These are phyloP conservation scores for Rhodocollybia butyracea DNA, from an alignment of 768 basidiomycete genomes.

Conservation along the genomic window DNA sequence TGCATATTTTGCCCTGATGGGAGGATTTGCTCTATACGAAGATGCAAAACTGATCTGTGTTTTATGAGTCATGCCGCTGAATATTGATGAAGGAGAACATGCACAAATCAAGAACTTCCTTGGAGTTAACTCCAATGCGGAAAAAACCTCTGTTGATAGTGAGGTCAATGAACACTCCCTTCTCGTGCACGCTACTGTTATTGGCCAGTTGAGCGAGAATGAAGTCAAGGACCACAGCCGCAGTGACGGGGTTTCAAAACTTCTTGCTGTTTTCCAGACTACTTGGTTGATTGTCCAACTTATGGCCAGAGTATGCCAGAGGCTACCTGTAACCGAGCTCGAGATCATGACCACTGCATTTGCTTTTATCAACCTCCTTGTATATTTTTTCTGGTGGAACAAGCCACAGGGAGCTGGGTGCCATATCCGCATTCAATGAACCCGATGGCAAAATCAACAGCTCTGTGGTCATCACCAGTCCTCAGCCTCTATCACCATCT, in stretches of 20 bases:
- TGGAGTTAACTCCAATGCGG: too few relatives aligned
- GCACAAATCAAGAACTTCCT: too few relatives aligned
- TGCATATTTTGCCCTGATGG: constrained; percentile 14
- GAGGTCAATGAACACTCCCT: not conserved
- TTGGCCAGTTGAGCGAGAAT: not conserved
- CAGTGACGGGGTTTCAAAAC: constrained; percentile 7
- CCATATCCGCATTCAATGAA: not conserved
- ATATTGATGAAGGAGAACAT: too few relatives aligned
- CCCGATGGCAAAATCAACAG: too few relatives aligned
- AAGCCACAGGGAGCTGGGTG: constrained; percentile 25
- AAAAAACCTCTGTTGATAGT: not conserved
- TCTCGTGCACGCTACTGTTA: not conserved
- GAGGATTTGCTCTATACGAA: constrained; percentile 13
- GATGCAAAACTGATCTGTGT: not conserved
- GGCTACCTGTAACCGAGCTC: constrained; percentile 12
- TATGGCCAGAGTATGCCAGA: constrained; percentile 6
- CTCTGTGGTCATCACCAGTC: too few relatives aligned
- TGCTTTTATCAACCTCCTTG: constrained; percentile 20
- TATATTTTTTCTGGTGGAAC: constrained; percentile 32
- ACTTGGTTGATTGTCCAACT: constrained; percentile 13
- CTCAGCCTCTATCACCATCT: too few relatives aligned
- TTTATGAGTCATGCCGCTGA: too few relatives aligned
- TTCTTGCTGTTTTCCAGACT: constrained; percentile 9
- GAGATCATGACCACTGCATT: constrained; percentile 15
- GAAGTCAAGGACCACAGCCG: not conserved